Evolutionary conservation across 345 rosid genomes (phyloP), one percentile per base, ranked within the genome.

Genomic region (Eucalyptus caleyi): DNA sequence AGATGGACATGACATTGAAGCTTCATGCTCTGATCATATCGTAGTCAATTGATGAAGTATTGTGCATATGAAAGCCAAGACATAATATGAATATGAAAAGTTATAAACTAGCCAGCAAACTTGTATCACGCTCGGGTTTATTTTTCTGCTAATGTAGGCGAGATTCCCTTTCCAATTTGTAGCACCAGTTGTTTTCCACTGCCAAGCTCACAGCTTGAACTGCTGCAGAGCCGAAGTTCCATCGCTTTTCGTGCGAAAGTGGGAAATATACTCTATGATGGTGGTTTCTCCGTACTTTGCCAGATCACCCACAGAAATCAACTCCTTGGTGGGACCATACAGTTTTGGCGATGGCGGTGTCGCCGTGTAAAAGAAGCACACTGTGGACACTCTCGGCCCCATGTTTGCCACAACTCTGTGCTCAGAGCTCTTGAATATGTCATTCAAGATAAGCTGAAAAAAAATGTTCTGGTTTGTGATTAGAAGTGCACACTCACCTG

Each of bases 311-410:
- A 21, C 92, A 7, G 96, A 93, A 60, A 93, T 90, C 88, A 94
- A 65, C 92, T 95, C 93, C 51, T 87, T 40, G 30, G 87, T 90
- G 5, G 93, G 93, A 42, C 89, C 93, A n/a, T 89, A 92, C 49
- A 32, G 14, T 69, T 50, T 86, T 51, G 86, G 45, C 15, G 18
- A 62, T 30, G 69, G 34, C 9, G 3, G 69, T 2, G 3, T 4
- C 32, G 9, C 69, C 5, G 3, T 62, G 69, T 60, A 60, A 62
- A 62, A 30, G 69, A 62, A 62, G 69, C 69, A 62, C 32, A 16
- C 69, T 7, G n/a, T 3, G 4, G 69, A 30, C 34, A 30, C 18
- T 62, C 69, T 62, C 18, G 34, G 69, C 34, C 69, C 69, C 69
- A 27, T 2, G 69, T 30, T 62, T 2, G 32, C 34, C 69, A 62